Conservation (phyloP, 331 rosid genomes). For the Rosa hybrid region DNA sequence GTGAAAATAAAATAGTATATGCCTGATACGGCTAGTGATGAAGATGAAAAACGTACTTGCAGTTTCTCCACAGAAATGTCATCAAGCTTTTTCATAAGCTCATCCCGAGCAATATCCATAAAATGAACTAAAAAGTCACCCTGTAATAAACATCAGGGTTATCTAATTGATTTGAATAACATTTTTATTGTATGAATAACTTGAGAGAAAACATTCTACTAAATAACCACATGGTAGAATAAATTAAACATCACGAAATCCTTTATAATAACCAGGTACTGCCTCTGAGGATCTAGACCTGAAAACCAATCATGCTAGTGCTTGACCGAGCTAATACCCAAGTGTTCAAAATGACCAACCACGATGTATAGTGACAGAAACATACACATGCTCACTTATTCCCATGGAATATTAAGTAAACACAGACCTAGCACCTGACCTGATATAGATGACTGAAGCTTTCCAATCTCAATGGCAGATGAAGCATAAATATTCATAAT, state of each 20-base stretch:
- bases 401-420: neutral
- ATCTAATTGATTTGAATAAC: neutral
- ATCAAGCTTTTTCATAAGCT: slow-evolving; percentile 82
- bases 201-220: slow-evolving; percentile 16
- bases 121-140: slow-evolving; percentile 99
- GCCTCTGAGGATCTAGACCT: neutral
- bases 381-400: neutral
- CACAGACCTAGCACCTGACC: neutral
- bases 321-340: neutral
- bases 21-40: neutral
- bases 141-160: slow-evolving; percentile 39
- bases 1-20: neutral
- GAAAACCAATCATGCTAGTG: slow-evolving; percentile 3
- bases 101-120: slow-evolving; percentile 97
- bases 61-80: slow-evolving; percentile 96
- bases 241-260: neutral
- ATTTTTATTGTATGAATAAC: slow-evolving; percentile 17
- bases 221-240: neutral
- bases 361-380: neutral
- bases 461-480: neutral
- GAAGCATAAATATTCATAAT: neutral
- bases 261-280: neutral
- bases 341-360: neutral
- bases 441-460: neutral
- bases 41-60: slow-evolving; percentile 63